These are phyloP conservation scores for Vitis labrusca DNA, from an alignment of 164 flowering plant genomes.

Conservation along the genomic window DNA sequence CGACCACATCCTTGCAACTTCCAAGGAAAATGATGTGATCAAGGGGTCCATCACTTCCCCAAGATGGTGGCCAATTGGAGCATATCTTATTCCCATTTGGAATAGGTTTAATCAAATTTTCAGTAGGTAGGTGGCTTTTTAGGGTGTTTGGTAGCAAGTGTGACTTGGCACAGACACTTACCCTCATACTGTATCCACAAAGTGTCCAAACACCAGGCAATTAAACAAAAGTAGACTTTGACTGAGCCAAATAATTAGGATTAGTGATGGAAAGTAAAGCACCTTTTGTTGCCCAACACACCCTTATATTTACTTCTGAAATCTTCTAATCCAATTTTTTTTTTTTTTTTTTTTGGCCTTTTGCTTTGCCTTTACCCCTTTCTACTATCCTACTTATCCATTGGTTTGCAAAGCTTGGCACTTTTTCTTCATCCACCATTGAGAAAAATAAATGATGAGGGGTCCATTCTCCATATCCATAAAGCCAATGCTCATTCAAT, in stretches of 20 bases:
- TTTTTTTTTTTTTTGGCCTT: neutral
- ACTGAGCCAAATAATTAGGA: slow-evolving; percentile 8
- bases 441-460: neutral
- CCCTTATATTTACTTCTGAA: neutral
- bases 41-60: too few relatives aligned
- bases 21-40: too few relatives aligned
- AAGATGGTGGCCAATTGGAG: too few relatives aligned
- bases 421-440: slow-evolving; percentile 10
- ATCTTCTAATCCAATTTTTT: neutral
- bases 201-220: neutral
- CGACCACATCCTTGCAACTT: too few relatives aligned
- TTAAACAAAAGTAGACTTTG: slow-evolving; percentile 2
- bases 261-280: slow-evolving; percentile 13
- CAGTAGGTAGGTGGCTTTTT: neutral
- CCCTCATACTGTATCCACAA: too few relatives aligned
- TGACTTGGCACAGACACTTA: too few relatives aligned
- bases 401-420: neutral
- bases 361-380: neutral
- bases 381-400: neutral
- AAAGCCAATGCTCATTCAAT: slow-evolving; percentile 13
- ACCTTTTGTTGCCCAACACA: slow-evolving; percentile 12
- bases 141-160: neutral
- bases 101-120: too few relatives aligned
- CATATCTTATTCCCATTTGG: too few relatives aligned
- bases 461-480: neutral